Evolutionary conservation across 2,329 filamentous ascomycete genomes (phyloP).

Genomic region (Colletotrichum tropicicola): DNA sequence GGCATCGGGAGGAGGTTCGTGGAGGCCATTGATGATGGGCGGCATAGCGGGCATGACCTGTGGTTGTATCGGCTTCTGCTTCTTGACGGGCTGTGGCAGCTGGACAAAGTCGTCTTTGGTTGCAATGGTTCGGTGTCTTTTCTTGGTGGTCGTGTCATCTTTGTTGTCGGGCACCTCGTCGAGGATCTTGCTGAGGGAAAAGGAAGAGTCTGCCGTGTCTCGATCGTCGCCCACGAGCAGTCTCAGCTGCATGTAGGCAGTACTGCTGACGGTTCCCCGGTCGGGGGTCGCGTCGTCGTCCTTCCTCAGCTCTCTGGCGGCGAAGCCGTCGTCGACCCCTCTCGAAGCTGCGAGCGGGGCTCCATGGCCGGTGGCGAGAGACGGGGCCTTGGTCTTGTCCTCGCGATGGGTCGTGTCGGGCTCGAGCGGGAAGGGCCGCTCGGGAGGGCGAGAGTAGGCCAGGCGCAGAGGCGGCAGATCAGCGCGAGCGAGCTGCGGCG

Average conservation of each 20-base stretch:
- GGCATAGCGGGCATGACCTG: slow-evolving; percentile 58
- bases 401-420: slow-evolving; percentile 53
- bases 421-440: slow-evolving; percentile 61
- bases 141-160: slow-evolving; percentile 62
- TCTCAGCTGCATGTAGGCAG: slow-evolving; percentile 42
- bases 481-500: slow-evolving; percentile 56
- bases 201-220: slow-evolving; percentile 48
- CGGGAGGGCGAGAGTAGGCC: slow-evolving; percentile 51
- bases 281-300: slow-evolving; percentile 16
- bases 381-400: slow-evolving; percentile 41
- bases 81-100: slow-evolving; percentile 71
- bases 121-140: slow-evolving; percentile 57
- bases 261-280: slow-evolving; percentile 2
- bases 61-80: slow-evolving; percentile 67
- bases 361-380: slow-evolving; percentile 31
- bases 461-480: slow-evolving; percentile 63
- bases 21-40: slow-evolving; percentile 72
- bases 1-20: slow-evolving; percentile 68
- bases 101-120: slow-evolving; percentile 71
- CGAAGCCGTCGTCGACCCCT: slow-evolving; percentile 21
- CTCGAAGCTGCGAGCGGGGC: slow-evolving; percentile 15
- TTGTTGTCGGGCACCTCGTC: slow-evolving; percentile 51
- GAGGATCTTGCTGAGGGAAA: slow-evolving; percentile 56
- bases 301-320: slow-evolving; percentile 16
- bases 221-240: slow-evolving; percentile 48